Evolutionary conservation across 345 rosid species (phyloP).

Genomic region (Triadica sebifera): DNA sequence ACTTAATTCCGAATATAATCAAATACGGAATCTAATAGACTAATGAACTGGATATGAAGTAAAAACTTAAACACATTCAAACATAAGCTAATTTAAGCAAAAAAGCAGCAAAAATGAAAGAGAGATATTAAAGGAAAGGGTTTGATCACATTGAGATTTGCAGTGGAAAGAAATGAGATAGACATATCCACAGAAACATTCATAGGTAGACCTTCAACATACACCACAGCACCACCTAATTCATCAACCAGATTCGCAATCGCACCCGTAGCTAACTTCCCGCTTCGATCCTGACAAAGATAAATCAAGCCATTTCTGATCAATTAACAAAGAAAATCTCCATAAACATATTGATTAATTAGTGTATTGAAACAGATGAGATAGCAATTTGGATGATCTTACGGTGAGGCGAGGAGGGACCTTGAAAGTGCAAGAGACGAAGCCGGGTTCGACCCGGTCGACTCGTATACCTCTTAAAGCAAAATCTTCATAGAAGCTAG

Average conservation of each 20-base stretch:
- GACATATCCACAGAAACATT: constrained; percentile 88
- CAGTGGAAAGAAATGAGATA: constrained; percentile 55
- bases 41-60: neutral
- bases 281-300: constrained; percentile 59
- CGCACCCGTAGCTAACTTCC: constrained; percentile 75
- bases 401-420: constrained; percentile 91
- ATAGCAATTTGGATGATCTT: constrained; percentile 20
- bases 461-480: constrained; percentile 67
- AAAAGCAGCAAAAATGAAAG: neutral
- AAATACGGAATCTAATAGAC: neutral
- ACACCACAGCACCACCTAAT: constrained; percentile 64
- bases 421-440: constrained; percentile 66
- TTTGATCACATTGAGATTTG: constrained; percentile 20
- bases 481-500: constrained; percentile 67
- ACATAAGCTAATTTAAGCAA: too few relatives aligned
- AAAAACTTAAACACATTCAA: neutral
- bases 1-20: too few relatives aligned
- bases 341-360: neutral
- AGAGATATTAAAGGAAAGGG: neutral
- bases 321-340: neutral
- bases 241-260: constrained; percentile 90
- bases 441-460: constrained; percentile 67
- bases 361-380: neutral
- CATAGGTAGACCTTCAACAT: constrained; percentile 60
- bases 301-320: neutral